Conservation (phyloP, 352 stramenopile species). For the Lagenidium sp. region DNA sequence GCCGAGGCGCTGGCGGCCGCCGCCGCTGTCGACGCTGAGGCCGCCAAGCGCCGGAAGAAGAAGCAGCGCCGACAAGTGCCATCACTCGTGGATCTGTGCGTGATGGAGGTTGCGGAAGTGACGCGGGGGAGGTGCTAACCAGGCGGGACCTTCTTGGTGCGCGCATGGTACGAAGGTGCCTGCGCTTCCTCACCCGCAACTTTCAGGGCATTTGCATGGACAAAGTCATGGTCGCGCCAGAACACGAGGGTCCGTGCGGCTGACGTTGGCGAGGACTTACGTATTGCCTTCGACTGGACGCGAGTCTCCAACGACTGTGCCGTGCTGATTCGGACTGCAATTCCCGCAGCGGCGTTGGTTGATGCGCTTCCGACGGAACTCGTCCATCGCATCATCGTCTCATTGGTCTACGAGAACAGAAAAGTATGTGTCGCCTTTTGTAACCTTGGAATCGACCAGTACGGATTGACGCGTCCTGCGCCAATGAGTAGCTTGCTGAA, state of each 20-base stretch:
- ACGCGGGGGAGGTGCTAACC: no score
- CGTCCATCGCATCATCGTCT: slow-evolving; percentile 59
- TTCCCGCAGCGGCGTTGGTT: slow-evolving; percentile 33
- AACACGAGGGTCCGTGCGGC: slow-evolving; percentile 37
- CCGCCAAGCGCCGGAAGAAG: slow-evolving; percentile 16
- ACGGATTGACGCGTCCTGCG: no score
- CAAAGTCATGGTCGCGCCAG: slow-evolving; percentile 37
- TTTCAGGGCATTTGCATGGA: slow-evolving; percentile 66
- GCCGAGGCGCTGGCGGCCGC: slow-evolving; percentile 12
- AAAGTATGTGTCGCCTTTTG: no score
- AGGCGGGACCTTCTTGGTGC: no score
- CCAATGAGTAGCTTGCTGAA: slow-evolving; percentile 36
- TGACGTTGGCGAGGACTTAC: no score
- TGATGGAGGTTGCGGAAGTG: no score
- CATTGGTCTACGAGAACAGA: slow-evolving; percentile 48
- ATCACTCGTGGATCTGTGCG: slow-evolving; percentile 53
- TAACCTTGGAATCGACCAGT: no score
- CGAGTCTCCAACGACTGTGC: no score
- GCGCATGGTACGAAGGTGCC: not conserved
- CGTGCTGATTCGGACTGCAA: not conserved
- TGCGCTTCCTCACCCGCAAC: slow-evolving; percentile 35
- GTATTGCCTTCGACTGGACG: no score
- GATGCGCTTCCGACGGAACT: slow-evolving; percentile 51
- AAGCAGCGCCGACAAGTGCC: slow-evolving; percentile 25
- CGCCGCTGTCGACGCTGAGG: slow-evolving; percentile 2